phyloP scores from a whole-genome alignment of 306 rosid genomes.

The Cicer judaicum region DNA sequence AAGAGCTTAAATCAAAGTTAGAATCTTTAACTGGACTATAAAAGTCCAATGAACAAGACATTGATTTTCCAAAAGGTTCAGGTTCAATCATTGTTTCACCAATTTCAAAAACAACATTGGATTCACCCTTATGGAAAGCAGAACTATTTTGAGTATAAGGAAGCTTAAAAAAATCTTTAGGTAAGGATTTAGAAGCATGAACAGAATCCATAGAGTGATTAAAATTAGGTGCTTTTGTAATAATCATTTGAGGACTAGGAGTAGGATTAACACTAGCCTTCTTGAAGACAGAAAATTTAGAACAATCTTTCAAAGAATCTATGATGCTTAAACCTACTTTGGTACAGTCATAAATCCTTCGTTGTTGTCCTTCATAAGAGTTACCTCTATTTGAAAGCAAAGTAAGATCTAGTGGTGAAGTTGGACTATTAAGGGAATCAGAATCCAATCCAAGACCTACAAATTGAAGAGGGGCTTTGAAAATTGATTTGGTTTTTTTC shows the following conservation, averaged over 20 bases:
- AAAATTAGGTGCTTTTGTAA: slow-evolving; percentile 54
- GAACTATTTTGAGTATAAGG: slow-evolving; percentile 48
- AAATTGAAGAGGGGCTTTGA: slow-evolving; percentile 67
- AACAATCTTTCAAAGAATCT: slow-evolving; percentile 72
- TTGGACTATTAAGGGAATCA: slow-evolving; percentile 85
- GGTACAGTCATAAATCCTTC: slow-evolving; percentile 69
- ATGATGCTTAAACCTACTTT: slow-evolving; percentile 82
- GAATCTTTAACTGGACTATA: slow-evolving; percentile 45
- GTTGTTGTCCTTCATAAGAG: slow-evolving; percentile 57
- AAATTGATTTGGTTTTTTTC: slow-evolving; percentile 59
- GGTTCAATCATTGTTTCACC: slow-evolving; percentile 59
- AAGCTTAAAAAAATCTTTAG: slow-evolving; percentile 61
- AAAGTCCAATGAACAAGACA: slow-evolving; percentile 68
- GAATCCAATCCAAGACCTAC: slow-evolving; percentile 71
- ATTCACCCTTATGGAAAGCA: slow-evolving; percentile 50
- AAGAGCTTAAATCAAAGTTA: slow-evolving; percentile 39
- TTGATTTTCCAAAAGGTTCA: slow-evolving; percentile 54
- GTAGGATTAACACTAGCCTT: slow-evolving; percentile 48
- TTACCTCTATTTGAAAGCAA: slow-evolving; percentile 66
- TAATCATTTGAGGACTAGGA: slow-evolving; percentile 66
- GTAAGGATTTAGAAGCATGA: slow-evolving; percentile 71
- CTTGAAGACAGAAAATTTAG: slow-evolving; percentile 60
- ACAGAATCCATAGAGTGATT: slow-evolving; percentile 45
- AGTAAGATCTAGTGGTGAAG: slow-evolving; percentile 77
- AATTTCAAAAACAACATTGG: slow-evolving; percentile 75